These are phyloP conservation scores for Mycena capillaripes DNA, from an alignment of 768 basidiomycete species.

Conservation along the genomic window DNA sequence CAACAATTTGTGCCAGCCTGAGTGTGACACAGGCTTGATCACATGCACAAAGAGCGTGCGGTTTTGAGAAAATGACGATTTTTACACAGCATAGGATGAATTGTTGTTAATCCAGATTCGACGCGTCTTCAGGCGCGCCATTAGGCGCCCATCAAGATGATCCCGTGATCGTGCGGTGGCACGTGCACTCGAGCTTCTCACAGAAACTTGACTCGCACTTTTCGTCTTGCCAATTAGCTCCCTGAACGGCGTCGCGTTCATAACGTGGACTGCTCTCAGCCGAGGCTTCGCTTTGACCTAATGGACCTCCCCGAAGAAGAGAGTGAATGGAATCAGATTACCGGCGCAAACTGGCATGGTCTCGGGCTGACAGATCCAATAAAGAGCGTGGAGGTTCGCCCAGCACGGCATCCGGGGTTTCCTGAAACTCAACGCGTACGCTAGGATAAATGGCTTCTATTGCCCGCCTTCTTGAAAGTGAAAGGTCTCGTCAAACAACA, in stretches of 20 bases:
- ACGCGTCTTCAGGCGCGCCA: too few relatives aligned
- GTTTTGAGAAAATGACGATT: too few relatives aligned
- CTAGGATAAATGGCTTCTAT: conserved; percentile 98
- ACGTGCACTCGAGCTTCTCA: background rate
- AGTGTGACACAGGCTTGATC: too few relatives aligned
- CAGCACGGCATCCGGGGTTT: conserved; percentile 5
- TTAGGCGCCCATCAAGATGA: background rate
- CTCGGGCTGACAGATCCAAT: conserved; percentile 90
- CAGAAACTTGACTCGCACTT: conserved; percentile 14
- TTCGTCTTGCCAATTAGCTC: background rate
- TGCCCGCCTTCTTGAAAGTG: conserved; percentile 96
- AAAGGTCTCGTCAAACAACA: conserved; percentile 99
- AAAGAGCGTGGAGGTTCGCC: conserved; percentile 89
- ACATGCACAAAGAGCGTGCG: too few relatives aligned
- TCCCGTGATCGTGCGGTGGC: conserved; percentile 20
- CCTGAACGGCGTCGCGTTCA: background rate
- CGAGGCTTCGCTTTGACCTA: background rate
- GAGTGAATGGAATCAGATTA: conserved; percentile 72
- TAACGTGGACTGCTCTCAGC: background rate
- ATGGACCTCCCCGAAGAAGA: conserved; percentile 46
- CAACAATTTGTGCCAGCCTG: too few relatives aligned
- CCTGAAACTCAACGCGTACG: conserved; percentile 23
- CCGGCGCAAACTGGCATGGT: conserved; percentile 77
- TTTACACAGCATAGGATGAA: too few relatives aligned
- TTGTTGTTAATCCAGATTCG: too few relatives aligned